phyloP scores from a whole-genome alignment of 768 basidiomycete genomes.

The Sarcodon aspratus region DNA sequence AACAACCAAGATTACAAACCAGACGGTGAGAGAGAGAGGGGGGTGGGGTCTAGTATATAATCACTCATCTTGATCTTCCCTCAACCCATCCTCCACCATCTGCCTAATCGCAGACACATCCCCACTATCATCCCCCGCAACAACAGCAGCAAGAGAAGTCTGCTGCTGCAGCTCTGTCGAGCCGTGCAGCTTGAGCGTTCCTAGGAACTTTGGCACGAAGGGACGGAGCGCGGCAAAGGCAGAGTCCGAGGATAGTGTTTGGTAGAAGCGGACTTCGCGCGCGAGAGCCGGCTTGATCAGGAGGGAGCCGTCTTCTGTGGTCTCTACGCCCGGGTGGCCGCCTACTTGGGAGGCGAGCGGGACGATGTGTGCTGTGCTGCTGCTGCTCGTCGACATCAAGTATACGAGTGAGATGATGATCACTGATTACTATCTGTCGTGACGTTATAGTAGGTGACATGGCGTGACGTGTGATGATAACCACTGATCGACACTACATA shows the following conservation, averaged over 20 bases:
- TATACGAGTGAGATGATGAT: too few species aligned
- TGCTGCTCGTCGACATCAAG: too few species aligned
- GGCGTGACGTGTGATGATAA: too few species aligned
- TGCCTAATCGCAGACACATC: slow-evolving; percentile 6
- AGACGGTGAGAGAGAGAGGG: neutral
- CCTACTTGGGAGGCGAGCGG: slow-evolving; percentile 60
- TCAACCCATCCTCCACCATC: slow-evolving; percentile 7
- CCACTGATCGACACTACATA: too few species aligned
- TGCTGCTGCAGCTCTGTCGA: neutral
- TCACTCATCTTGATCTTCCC: slow-evolving; percentile 36
- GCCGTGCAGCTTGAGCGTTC: slow-evolving; percentile 65
- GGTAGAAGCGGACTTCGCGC: slow-evolving; percentile 65
- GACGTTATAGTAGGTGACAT: too few species aligned
- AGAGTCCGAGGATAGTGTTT: slow-evolving; percentile 30
- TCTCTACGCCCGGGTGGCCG: slow-evolving; percentile 66
- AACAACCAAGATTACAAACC: neutral
- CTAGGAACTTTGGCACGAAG: slow-evolving; percentile 70
- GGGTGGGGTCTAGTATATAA: neutral
- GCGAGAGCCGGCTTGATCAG: slow-evolving; percentile 68
- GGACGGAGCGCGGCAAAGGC: slow-evolving; percentile 32
- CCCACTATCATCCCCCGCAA: slow-evolving; percentile 13
- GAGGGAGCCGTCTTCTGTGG: slow-evolving; percentile 64
- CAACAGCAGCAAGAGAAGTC: slow-evolving; percentile 4
- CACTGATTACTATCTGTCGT: too few species aligned
- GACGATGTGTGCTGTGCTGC: neutral